phyloP scores from a whole-genome alignment of 345 rosid species.

The Lepidium sativum region DNA sequence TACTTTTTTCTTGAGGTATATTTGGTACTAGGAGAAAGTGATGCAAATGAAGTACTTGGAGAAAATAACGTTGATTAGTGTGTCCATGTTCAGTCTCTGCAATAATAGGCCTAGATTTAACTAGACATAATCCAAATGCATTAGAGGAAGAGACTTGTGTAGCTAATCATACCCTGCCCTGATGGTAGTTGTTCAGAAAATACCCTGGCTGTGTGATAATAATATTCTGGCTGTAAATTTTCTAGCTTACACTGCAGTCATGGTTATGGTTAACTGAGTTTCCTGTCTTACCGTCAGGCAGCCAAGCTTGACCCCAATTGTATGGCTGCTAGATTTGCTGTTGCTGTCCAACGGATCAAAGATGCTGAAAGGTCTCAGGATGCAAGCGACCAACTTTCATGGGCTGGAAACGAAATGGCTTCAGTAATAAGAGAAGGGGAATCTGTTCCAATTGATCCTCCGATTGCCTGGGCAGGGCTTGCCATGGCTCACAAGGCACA shows the following conservation, averaged over 20 bases:
- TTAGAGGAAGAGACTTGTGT: background rate
- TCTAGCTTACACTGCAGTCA: background rate
- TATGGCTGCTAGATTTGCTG: slow-evolving; percentile 88
- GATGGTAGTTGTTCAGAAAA: background rate
- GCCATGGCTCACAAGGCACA: slow-evolving; percentile 87
- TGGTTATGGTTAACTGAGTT: slow-evolving; percentile 1
- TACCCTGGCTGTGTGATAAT: background rate
- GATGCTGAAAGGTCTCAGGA: slow-evolving; percentile 96
- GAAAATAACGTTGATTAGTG: background rate
- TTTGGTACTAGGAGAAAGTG: background rate
- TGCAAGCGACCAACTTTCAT: slow-evolving; percentile 71
- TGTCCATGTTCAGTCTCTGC: background rate
- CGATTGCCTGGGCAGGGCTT: slow-evolving; percentile 91
- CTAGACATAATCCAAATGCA: background rate
- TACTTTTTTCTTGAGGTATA: slow-evolving; percentile 1
- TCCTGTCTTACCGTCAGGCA: slow-evolving; percentile 41
- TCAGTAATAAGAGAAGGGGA: slow-evolving; percentile 93
- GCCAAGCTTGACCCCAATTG: slow-evolving; percentile 90
- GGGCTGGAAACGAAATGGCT: slow-evolving; percentile 99
- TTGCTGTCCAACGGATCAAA: slow-evolving; percentile 81
- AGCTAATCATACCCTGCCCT: background rate
- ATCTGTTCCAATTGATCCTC: slow-evolving; percentile 57
- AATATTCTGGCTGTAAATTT: background rate
- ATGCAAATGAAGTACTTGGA: background rate
- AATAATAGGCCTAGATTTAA: background rate